Percentiles rank a stretch among this genome's conserved stretches.
phyloP scores from a whole-genome alignment of 2,329 filamentous ascomycete genomes.

The Endoconidiophora polonica region DNA sequence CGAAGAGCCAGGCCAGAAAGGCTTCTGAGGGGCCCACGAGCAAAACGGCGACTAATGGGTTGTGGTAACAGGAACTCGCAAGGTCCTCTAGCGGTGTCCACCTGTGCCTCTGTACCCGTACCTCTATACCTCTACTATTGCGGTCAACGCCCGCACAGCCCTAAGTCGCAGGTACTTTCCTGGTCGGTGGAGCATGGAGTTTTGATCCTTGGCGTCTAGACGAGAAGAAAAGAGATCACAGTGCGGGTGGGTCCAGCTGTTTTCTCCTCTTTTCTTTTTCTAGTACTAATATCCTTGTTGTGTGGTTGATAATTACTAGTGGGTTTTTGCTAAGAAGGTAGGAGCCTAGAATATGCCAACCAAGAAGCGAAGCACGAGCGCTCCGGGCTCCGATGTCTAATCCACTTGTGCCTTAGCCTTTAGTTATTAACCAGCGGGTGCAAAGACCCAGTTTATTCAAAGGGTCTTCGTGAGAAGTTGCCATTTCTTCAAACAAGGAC shows the following conservation, averaged over 20 bases:
- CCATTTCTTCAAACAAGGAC: background rate
- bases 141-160: conserved; percentile 1
- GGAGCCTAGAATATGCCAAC: no score
- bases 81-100: no score
- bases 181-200: background rate
- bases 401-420: no score
- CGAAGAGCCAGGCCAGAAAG: background rate
- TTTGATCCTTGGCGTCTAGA: background rate
- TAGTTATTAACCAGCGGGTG: background rate
- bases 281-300: background rate
- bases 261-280: background rate
- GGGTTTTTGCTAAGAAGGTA: no score
- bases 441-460: background rate
- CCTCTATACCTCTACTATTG: background rate
- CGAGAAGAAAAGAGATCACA: background rate
- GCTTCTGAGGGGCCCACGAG: background rate
- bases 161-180: conserved; percentile 1
- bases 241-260: conserved; percentile 2
- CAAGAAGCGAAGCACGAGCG: no score
- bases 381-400: no score
- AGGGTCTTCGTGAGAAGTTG: no score
- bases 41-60: no score
- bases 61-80: no score
- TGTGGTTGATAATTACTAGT: no score
- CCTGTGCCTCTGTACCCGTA: background rate